Evolutionary conservation across 192 early-diverging fungal genomes (phyloP), one percentile per base, ranked within the genome.

Genomic region (Gaertneriomyces sp.): DNA sequence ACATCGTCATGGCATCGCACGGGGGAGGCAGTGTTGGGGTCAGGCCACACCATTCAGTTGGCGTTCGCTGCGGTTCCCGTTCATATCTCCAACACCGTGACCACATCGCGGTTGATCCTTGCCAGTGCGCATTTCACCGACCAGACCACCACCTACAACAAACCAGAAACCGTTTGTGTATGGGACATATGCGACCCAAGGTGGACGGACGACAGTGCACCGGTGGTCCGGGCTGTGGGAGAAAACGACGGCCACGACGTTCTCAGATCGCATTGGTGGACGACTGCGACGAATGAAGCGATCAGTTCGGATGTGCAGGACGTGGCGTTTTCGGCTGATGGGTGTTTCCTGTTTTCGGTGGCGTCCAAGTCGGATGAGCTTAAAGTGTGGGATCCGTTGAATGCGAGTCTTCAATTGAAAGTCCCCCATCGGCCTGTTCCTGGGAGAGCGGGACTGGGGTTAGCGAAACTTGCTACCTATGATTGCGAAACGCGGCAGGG

Each of bases 41-140:
- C 17, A 20, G 55, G 55, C 5, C 55, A 57, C 33, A 57, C 55
- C 5, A 20, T 33, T 33, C 14, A n/a, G 5, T 39, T 57, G 38
- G 17, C 16, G 14, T 57, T 57, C 10, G 49, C 49, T 4, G 20
- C n/a, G 20, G 49, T 51, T 51, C 49, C 49, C 49, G n/a, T 51
- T 20, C n/a, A 51, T 6, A 51, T 51, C 20, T 16, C 16, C 33
- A n/a, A 5, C 55, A 38, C 16, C 17, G 14, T 14, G 19, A 57
- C 33, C 4, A n/a, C 16, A 3, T 20, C n/a, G 5, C 49, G 49
- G n/a, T 39, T 65, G 11, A 4, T 65, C 2, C 63, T 65, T 16
- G 53, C 63, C 12, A 56, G 52, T 10, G 17, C 63, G 40, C 63
- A 65, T 43, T 55, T 65, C 39, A 20, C 17, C 50, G 63, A 65